phyloP scores from a whole-genome alignment of 352 stramenopile genomes.

The Globisporangium orthogonon region DNA sequence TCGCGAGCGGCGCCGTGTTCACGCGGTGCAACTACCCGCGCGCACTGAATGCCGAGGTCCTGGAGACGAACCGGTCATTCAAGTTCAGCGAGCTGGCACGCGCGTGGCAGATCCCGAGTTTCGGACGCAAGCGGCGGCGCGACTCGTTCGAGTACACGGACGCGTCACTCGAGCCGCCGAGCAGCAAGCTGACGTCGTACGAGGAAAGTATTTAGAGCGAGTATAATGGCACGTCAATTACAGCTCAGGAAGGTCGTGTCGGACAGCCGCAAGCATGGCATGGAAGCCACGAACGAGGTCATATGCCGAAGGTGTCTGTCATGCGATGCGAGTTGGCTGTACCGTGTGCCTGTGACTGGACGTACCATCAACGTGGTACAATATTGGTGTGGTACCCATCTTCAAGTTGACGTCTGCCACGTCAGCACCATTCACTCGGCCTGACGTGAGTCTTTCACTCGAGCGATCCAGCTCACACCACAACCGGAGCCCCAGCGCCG shows the following conservation, averaged over 20 bases:
- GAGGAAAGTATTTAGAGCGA: conserved; percentile 84
- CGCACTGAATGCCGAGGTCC: conserved; percentile 40
- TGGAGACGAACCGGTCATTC: conserved; percentile 70
- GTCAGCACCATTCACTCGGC: no score
- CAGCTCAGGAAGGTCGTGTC: neutral
- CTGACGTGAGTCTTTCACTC: neutral
- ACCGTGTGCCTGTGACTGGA: no score
- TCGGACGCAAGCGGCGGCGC: conserved; percentile 63
- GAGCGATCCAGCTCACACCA: neutral
- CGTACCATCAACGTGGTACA: no score
- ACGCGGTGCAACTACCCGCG: conserved; percentile 58
- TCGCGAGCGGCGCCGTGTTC: conserved; percentile 66
- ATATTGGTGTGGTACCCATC: neutral
- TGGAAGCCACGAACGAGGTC: no score
- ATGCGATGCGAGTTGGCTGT: no score
- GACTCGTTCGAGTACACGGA: conserved; percentile 79
- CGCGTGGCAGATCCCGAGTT: conserved; percentile 75
- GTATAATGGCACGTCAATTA: no score
- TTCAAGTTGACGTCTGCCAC: neutral
- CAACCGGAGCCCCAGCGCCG: neutral
- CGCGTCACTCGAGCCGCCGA: conserved; percentile 38
- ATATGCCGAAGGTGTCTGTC: no score
- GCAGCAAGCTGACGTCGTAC: conserved; percentile 61
- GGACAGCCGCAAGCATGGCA: neutral
- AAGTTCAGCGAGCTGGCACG: conserved; percentile 69